Evolutionary conservation across 2,329 filamentous ascomycete genomes (phyloP), one percentile per base, ranked within the genome.

Genomic region (Lasiodiplodia theobromae): DNA sequence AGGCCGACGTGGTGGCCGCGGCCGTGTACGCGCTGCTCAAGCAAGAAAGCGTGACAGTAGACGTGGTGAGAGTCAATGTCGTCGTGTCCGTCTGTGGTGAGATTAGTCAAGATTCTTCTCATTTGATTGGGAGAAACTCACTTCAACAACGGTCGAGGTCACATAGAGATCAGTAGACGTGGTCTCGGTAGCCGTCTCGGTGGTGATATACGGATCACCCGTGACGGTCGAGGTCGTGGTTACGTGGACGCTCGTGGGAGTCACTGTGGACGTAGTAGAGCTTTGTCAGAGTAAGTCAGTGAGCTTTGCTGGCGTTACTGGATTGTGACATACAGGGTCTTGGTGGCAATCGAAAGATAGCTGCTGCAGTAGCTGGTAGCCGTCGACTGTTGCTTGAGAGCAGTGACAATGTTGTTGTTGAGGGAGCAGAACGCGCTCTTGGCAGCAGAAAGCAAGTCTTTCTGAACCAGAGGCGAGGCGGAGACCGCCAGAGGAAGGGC

Each of bases 331-430:
- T 49, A 62, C 58, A 62, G 34, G 8, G 58, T 51, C 58, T 62
- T 23, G 40, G 40, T 49, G 40, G n/a, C 6, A 31, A 62, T 62
- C 25, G 58, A 62, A 10, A 62, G 40, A 23, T 62, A 49, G 18
- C 58, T 49, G 14, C 58, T 49, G 40, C 58, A 62, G 40, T 49
- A 62, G 58, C 58, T 62, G 5, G 58, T 62, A 16, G 58, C 58
- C 4, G 58, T 62, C 40, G 58, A 8, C 12, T 31, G 58, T 18
- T 8, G 16, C 58, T 49, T 49, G 12, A 49, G 58, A 3, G 37
- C 38, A 18, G 58, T 37, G 28, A 62, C 34, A 14, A 62, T 25
- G 49, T 51, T 23, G 37, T 44, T 60, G 57, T 47, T 44, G 14
- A 60, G 21, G 40, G 47, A 18, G 25, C 58, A 34, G 40, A 62